Conservation (phyloP, 768 basidiomycete genomes). For the Termitomyces heimii region DNA sequence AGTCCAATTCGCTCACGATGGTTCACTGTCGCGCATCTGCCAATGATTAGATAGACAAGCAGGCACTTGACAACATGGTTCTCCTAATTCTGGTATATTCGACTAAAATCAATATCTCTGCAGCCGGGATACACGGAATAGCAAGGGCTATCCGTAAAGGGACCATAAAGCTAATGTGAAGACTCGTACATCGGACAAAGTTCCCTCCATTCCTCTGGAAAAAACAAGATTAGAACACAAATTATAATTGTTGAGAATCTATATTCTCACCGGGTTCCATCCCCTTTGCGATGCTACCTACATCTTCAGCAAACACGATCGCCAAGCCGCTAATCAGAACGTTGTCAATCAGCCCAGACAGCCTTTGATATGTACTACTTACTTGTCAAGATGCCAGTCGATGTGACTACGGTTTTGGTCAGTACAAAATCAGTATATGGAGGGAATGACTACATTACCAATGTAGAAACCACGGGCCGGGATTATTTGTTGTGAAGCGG, state of each 20-base stretch:
- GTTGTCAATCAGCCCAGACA: too few relatives aligned
- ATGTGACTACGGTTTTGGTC: neutral
- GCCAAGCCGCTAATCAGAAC: neutral
- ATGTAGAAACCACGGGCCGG: slow-evolving; percentile 23
- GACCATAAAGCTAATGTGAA: neutral
- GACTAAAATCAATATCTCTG: neutral
- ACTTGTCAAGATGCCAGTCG: slow-evolving; percentile 9
- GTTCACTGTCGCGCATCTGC: too few relatives aligned
- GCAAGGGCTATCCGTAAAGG: too few relatives aligned
- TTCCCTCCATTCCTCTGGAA: slow-evolving; percentile 20
- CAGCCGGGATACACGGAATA: neutral
- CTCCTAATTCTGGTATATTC: neutral
- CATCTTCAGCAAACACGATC: slow-evolving; percentile 20
- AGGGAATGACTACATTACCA: neutral
- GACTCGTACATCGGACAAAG: slow-evolving; percentile 24
- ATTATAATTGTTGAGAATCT: neutral
- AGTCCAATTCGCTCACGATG: too few relatives aligned
- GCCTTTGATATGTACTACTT: neutral
- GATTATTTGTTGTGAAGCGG: slow-evolving; percentile 35
- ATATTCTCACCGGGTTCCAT: neutral
- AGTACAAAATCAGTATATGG: neutral
- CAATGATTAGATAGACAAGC: too few relatives aligned
- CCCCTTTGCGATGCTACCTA: neutral
- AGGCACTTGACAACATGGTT: too few relatives aligned
- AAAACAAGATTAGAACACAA: neutral